Evolutionary conservation across 139 green algal genomes (phyloP), one percentile per base, ranked within the genome.

Genomic region (Mychonastes homosphaera): DNA sequence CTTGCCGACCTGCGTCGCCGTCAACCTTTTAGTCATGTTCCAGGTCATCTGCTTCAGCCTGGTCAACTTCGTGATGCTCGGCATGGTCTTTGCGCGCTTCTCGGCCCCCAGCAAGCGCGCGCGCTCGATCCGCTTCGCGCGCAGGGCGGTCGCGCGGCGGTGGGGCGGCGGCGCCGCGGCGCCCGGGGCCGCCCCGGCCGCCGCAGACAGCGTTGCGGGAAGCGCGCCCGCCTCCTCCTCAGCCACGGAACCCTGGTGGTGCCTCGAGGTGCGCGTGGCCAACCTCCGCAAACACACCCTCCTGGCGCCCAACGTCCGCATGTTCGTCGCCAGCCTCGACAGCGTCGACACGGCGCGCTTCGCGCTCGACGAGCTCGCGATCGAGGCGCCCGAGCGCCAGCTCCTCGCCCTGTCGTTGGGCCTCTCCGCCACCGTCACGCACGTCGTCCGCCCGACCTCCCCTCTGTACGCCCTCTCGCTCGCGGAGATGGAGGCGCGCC

Each of bases 251-350:
- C 36, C 36, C 36, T 13, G 13, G 13, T 13, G 10, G 36, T 44
- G 36, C 13, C 13, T 44, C 13, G 12, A 44, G 13, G 36, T 13
- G 13, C 36, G 12, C 36, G 13, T 83, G 23, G 75, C 75, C 53
- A 83, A 83, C 65, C 67, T 83, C 34, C 64, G 75, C 48, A 83
- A 83, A 69, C 75, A 83, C 46, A 71, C 79, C 62, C 70, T 83
- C 27, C 65, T 83, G 23, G 70, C 79, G 62, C 75, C 75, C 21
- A 26, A 48, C 27, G 56, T 69, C 1, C n/a, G n/a, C n/a, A n/a
- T n/a, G n/a, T n/a, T n/a, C n/a, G n/a, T n/a, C n/a, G n/a, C n/a
- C n/a, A n/a, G n/a, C n/a, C n/a, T n/a, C n/a, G n/a, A n/a, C n/a
- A n/a, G n/a, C n/a, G n/a, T n/a, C n/a, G n/a, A n/a, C n/a, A n/a